These are phyloP conservation scores for Melaleuca quinquenervia DNA, from an alignment of 345 rosid species.

Conservation along the genomic window DNA sequence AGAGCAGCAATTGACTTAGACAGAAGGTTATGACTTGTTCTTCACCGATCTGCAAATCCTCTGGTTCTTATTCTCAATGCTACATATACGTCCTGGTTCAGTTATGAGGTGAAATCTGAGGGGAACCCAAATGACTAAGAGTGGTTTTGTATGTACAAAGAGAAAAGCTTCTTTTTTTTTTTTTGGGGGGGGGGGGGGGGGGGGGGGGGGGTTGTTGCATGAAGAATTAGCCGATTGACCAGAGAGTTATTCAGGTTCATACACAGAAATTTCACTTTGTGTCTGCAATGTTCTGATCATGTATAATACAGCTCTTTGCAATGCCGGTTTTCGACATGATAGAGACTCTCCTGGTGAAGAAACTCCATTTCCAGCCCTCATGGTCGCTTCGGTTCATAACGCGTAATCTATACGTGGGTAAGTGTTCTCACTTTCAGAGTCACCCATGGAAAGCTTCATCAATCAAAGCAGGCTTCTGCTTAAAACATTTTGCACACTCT, in stretches of 20 bases:
- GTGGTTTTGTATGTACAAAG: neutral
- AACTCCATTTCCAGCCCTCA: slow-evolving; percentile 31
- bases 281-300: neutral
- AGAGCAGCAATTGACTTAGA: neutral
- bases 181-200: too few relatives aligned
- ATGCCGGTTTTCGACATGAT: slow-evolving; percentile 71
- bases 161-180: neutral
- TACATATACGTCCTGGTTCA: neutral
- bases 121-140: neutral
- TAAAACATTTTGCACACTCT: neutral
- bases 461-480: neutral
- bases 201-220: too few relatives aligned
- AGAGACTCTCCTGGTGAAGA: slow-evolving; percentile 46
- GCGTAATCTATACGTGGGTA: slow-evolving; percentile 44
- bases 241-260: neutral
- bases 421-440: neutral
- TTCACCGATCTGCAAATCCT: neutral
- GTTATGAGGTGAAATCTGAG: neutral
- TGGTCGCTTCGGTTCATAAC: slow-evolving; percentile 27
- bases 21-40: neutral
- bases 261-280: neutral
- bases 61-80: neutral
- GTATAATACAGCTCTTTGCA: slow-evolving; percentile 30
- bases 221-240: neutral
- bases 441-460: neutral